Base-by-base conservation (phyloP, 1,139 yeast genomes). In the Debaryomyces psychrophilus region DNA sequence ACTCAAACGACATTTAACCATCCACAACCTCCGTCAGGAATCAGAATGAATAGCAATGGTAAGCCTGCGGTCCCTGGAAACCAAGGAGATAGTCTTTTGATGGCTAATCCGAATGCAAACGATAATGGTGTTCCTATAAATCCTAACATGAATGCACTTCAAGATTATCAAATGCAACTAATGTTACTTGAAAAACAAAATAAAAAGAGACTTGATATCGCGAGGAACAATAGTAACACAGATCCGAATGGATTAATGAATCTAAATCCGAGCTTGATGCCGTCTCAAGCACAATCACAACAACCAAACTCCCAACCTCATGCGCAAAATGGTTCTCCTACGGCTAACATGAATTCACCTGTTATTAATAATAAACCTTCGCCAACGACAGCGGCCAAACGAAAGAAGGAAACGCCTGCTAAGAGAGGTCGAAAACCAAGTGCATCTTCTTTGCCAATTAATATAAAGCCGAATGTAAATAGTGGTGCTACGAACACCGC, bases 131-230 rank as follows among this genome's bases (percentile, higher is more conserved):
- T 43, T 22, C 48, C 53, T n/a, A 35, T 39, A 15, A 52, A 50
- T 44, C 60, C 69, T 43, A 73, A 71, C 54, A 62, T 65, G 56
- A 73, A 73, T 55, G 79, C 80, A 1, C 68, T 86, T 41, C 87
- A 83, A 52, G 92, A 86, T 60, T 87, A 87, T 62, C 93, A 87
- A 62, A 80, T 81, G 77, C 93, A 87, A 63, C 67, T 87, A 53
- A 79, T 86, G 82, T 63, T 84, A 37, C 67, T 87, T 49, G 93
- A 87, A 53, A 81, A 82, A 53, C 90, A 85, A 59, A 85, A 85
- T 62, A 84, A 83, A 61, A 82, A 81, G 60, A 73, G 85, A 28
- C 74, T 79, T 46, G 81, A 77, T 55, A 76, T 76, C 45, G 79
- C 82, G 7, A 62, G 81, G 52, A 67, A 62, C 52, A 64, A 60